These are phyloP conservation scores for Furcasterigmium furcatum DNA, from an alignment of 2,329 filamentous ascomycete species.

Conservation along the genomic window DNA sequence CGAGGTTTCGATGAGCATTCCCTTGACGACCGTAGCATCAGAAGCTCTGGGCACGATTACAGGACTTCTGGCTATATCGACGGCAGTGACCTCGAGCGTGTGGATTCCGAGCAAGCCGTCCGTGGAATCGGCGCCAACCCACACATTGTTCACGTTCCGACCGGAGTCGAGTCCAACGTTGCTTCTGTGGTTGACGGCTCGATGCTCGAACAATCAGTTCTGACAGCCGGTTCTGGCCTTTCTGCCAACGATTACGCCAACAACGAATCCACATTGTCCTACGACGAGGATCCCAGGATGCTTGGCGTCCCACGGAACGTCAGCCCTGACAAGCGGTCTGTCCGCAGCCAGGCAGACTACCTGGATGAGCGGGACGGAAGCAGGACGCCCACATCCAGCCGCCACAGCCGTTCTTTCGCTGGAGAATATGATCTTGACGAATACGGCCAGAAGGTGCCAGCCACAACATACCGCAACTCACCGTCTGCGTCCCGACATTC, in stretches of 20 bases:
- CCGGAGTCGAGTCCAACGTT: slow-evolving; percentile 83
- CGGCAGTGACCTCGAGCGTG: slow-evolving; percentile 54
- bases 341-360: slow-evolving; percentile 32
- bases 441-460: slow-evolving; percentile 52
- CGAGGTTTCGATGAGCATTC: slow-evolving; percentile 52
- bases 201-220: slow-evolving; percentile 60
- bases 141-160: slow-evolving; percentile 63
- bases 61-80: slow-evolving; percentile 47
- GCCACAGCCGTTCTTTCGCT: slow-evolving; percentile 38
- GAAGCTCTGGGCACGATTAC: slow-evolving; percentile 54
- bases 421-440: slow-evolving; percentile 56
- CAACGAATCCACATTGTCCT: slow-evolving; percentile 32
- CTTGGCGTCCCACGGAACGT: slow-evolving; percentile 26
- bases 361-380: slow-evolving; percentile 34
- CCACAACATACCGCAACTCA: slow-evolving; percentile 40
- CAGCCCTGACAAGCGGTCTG: slow-evolving; percentile 39
- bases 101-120: slow-evolving; percentile 67
- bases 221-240: slow-evolving; percentile 42
- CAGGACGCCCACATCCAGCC: slow-evolving; percentile 29
- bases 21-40: slow-evolving; percentile 50
- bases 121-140: slow-evolving; percentile 70
- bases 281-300: slow-evolving; percentile 23
- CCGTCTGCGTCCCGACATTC: slow-evolving; percentile 51
- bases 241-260: slow-evolving; percentile 43
- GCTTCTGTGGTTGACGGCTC: slow-evolving; percentile 83